Evolutionary conservation across 257 asterid genomes (phyloP).

Genomic region (Phtheirospermum japonicum): DNA sequence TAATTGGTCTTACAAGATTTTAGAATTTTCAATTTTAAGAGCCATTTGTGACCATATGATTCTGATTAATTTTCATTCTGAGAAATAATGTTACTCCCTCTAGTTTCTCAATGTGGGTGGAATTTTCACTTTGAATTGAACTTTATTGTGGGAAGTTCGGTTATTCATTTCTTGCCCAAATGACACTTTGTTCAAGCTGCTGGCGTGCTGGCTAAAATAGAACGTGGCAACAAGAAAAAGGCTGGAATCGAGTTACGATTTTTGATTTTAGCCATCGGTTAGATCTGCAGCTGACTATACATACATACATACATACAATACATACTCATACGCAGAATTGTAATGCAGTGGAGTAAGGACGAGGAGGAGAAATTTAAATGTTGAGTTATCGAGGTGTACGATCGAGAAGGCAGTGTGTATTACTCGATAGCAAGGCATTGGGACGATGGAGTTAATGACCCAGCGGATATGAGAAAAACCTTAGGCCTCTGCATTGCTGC

Average conservation of each 20-base stretch:
- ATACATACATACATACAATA: too few species aligned
- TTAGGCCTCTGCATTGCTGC: constrained; percentile 82
- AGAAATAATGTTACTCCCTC: too few species aligned
- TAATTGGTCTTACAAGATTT: neutral
- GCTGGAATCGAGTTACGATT: constrained; percentile 67
- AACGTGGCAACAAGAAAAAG: constrained; percentile 67
- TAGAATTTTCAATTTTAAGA: neutral
- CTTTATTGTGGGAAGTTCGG: too few species aligned
- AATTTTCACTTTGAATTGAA: neutral
- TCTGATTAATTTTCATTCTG: too few species aligned
- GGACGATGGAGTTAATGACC: constrained; percentile 97
- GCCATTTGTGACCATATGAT: neutral
- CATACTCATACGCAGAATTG: neutral
- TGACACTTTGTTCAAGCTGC: constrained; percentile 82
- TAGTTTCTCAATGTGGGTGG: too few species aligned
- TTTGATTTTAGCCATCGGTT: too few species aligned
- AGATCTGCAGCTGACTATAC: too few species aligned
- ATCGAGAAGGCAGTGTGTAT: constrained; percentile 80
- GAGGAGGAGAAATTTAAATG: constrained; percentile 83
- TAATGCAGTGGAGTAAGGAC: constrained; percentile 74
- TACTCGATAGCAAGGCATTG: too few species aligned
- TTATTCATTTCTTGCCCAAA: too few species aligned
- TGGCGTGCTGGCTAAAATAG: constrained; percentile 87
- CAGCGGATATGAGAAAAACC: constrained; percentile 84
- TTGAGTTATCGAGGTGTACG: constrained; percentile 72